A percentile compares a stretch with the other conserved stretches of the same genome.
Evolutionary conservation across 495 filamentous ascomycete genomes (phyloP).

Genomic region (Aspergillus biplanus): DNA sequence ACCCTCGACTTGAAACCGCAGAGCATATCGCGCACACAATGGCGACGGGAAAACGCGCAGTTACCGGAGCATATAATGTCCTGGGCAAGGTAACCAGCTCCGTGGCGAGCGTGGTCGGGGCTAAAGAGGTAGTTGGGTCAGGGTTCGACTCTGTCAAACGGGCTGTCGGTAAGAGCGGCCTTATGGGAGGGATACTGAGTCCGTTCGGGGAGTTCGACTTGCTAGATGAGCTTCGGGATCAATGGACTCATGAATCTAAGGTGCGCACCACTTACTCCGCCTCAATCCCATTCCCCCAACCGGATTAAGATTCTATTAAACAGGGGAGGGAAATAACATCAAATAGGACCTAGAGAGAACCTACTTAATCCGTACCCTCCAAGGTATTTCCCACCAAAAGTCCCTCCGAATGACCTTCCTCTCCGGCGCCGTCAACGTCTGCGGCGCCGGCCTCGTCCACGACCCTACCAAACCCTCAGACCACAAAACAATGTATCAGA

Average conservation of each 20-base stretch:
- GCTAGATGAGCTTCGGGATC: slow-evolving; percentile 89
- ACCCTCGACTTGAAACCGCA: slow-evolving; percentile 87
- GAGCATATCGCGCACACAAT: slow-evolving; percentile 88
- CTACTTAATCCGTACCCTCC: slow-evolving; percentile 92
- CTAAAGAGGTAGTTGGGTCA: slow-evolving; percentile 85
- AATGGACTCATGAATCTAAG: slow-evolving; percentile 98
- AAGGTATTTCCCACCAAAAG: slow-evolving; percentile 92
- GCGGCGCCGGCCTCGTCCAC: slow-evolving; percentile 91
- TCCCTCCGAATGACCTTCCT: slow-evolving; percentile 95
- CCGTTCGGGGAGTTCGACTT: slow-evolving; percentile 98
- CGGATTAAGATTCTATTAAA: slow-evolving; percentile 9
- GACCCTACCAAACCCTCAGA: slow-evolving; percentile 87
- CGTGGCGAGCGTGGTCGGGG: slow-evolving; percentile 91
- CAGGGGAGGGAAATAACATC: not conserved
- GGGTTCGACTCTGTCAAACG: slow-evolving; percentile 95
- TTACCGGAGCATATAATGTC: slow-evolving; percentile 93
- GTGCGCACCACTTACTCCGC: slow-evolving; percentile 35
- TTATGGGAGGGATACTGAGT: slow-evolving; percentile 93
- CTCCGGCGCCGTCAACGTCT: slow-evolving; percentile 88
- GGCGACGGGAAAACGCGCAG: slow-evolving; percentile 93
- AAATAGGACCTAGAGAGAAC: slow-evolving; percentile 86
- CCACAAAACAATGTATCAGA: slow-evolving; percentile 99
- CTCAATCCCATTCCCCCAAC: not conserved
- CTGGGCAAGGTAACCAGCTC: slow-evolving; percentile 92
- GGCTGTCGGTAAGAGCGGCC: slow-evolving; percentile 88